Evolutionary conservation across 1,284 basidiomycete genomes (phyloP), one percentile per base, ranked within the genome.

Genomic region (Malassezia obtusa): DNA sequence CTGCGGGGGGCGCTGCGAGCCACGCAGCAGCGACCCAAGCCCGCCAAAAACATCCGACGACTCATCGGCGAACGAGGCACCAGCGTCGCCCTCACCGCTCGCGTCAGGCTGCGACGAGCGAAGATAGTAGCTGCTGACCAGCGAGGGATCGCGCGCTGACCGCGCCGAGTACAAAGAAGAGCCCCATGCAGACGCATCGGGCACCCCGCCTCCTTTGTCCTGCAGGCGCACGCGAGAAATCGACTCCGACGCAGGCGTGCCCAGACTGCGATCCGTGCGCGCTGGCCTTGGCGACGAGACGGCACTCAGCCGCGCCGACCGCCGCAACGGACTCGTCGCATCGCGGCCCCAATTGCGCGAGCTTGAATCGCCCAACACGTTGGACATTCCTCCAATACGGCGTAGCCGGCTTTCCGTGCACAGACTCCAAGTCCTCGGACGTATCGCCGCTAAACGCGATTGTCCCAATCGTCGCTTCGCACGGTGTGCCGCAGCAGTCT

Each of bases 81-180:
- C 36, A 5, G n/a, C 14, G 15, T 21, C 49, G 14, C 26, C 15
- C 8, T 17, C 11, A 25, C 21, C 15, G 25, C 5, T 12, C 31
- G 15, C n/a, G 10, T 47, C 48, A 17, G 44, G 33, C 31, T 39
- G 26, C 25, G 44, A 30, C 21, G 48, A 26, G 4, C 53, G 48
- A 6, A 56, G 35, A 30, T 56, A 56, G 37, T 41, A 56, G 30
- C 53, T 56, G 43, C 53, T 56, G 17, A 56, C 53, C 28, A 39
- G 28, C 5, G 52, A 49, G 12, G 53, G 15, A 15, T 56, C 49
- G 25, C 44, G 48, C 3, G 24, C 28, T 24, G 31, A 33, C 9
- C 11, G 7, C 17, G 52, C 45, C 21, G 52, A 49, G 35, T 49
- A 55, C 37, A 55, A 35, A 4, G 52, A 55, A 11, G 47, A 54